Conservation (phyloP, 805 yeast genomes). For the Candida tammaniensis region DNA sequence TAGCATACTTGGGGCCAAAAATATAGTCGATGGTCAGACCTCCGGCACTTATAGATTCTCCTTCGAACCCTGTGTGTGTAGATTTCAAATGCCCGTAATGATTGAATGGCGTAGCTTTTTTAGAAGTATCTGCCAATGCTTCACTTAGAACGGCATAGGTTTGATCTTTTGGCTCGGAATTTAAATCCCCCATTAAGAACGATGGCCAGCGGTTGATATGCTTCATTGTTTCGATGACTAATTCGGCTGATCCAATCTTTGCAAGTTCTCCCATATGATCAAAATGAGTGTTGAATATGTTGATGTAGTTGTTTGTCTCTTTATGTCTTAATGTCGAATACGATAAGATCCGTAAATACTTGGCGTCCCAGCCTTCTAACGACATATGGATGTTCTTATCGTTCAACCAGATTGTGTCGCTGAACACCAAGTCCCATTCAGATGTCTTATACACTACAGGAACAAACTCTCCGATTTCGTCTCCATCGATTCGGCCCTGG, state of each 20-base stretch:
- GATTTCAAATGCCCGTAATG: slow-evolving; percentile 28
- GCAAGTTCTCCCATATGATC: slow-evolving; percentile 34
- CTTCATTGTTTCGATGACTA: slow-evolving; percentile 27
- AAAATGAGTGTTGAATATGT: slow-evolving; percentile 38
- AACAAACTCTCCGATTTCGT: slow-evolving; percentile 26
- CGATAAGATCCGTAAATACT: slow-evolving; percentile 29
- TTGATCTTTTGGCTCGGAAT: slow-evolving; percentile 21
- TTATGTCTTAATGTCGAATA: slow-evolving; percentile 28
- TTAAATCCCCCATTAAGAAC: slow-evolving; percentile 30
- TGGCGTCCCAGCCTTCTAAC: slow-evolving; percentile 38
- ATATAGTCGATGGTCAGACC: slow-evolving; percentile 34
- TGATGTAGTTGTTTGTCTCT: slow-evolving; percentile 24
- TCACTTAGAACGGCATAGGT: slow-evolving; percentile 15
- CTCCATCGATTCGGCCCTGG: slow-evolving; percentile 28
- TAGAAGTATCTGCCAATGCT: slow-evolving; percentile 17
- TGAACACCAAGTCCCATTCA: slow-evolving; percentile 28
- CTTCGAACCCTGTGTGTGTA: slow-evolving; percentile 33
- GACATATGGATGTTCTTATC: slow-evolving; percentile 30
- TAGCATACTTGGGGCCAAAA: slow-evolving; percentile 25
- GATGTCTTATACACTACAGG: slow-evolving; percentile 27
- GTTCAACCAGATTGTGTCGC: slow-evolving; percentile 35
- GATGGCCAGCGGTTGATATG: slow-evolving; percentile 29
- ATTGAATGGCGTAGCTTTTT: slow-evolving; percentile 19
- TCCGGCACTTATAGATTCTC: slow-evolving; percentile 20
- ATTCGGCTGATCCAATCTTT: slow-evolving; percentile 26